phyloP scores from a whole-genome alignment of 768 basidiomycete species.

The Nidula microcarpa region DNA sequence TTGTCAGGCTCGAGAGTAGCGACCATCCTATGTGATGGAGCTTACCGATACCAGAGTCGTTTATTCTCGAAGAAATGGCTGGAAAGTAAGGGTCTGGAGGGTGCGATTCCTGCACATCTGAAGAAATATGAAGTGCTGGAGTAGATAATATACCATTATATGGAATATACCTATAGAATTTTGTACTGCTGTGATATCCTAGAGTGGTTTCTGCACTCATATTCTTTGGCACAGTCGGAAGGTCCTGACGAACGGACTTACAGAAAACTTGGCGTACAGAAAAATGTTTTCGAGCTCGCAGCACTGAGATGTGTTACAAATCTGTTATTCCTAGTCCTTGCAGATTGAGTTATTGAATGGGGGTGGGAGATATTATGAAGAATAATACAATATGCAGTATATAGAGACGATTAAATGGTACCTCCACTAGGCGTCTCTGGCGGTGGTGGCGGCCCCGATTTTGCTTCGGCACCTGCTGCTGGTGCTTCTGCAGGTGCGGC shows the following conservation, averaged over 20 bases:
- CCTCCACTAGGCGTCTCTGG: conserved; percentile 7
- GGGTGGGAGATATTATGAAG: background rate
- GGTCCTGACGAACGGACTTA: too few relatives aligned
- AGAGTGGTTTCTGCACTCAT: too few relatives aligned
- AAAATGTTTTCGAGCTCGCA: too few relatives aligned
- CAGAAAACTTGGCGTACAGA: too few relatives aligned
- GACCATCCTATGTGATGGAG: conserved; percentile 92
- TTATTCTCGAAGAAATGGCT: conserved; percentile 95
- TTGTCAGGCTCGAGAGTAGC: conserved; percentile 72
- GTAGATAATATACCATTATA: conserved; percentile 25
- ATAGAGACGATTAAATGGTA: background rate
- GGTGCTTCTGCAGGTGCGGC: conserved; percentile 1
- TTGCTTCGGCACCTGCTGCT: too few relatives aligned
- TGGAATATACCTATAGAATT: background rate
- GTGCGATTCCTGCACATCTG: conserved; percentile 78
- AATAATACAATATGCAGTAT: background rate
- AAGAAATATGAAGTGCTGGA: conserved; percentile 89
- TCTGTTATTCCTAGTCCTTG: background rate
- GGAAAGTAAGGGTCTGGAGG: conserved; percentile 68
- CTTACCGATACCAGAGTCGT: conserved; percentile 95
- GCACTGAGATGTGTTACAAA: background rate
- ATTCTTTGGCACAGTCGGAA: too few relatives aligned
- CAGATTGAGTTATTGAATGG: background rate
- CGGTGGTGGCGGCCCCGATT: conserved; percentile 11
- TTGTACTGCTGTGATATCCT: background rate